A percentile compares a stretch with the other conserved stretches of the same genome.
Conservation (phyloP, 306 rosid species). For the Myrica gale region DNA sequence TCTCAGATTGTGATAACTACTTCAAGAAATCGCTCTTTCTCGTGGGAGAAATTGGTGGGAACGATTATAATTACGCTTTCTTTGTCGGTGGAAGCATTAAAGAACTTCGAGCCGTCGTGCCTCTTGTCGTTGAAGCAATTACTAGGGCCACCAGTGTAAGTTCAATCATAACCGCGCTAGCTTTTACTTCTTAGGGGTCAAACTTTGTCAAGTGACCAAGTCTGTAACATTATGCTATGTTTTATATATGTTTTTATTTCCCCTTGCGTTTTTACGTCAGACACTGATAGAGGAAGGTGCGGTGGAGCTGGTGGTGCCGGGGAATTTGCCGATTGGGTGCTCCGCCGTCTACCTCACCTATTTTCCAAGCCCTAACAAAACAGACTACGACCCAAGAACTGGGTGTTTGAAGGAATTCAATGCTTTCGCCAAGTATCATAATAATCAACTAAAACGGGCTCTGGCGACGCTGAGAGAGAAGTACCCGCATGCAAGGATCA, state of each 20-base stretch:
- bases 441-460: slow-evolving; percentile 44
- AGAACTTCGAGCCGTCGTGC: slow-evolving; percentile 44
- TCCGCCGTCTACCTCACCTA: slow-evolving; percentile 49
- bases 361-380: slow-evolving; percentile 34
- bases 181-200: neutral
- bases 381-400: slow-evolving; percentile 40
- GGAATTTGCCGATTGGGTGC: slow-evolving; percentile 70
- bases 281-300: slow-evolving; percentile 70
- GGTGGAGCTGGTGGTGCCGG: slow-evolving; percentile 59
- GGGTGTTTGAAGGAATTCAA: slow-evolving; percentile 65
- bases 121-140: slow-evolving; percentile 48
- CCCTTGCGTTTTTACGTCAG: slow-evolving; percentile 18
- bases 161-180: neutral
- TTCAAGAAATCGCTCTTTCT: slow-evolving; percentile 56
- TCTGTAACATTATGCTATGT: neutral
- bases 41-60: slow-evolving; percentile 83
- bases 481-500: slow-evolving; percentile 50
- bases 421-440: slow-evolving; percentile 48
- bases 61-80: slow-evolving; percentile 61
- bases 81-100: slow-evolving; percentile 40
- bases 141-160: slow-evolving; percentile 43
- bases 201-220: neutral
- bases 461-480: slow-evolving; percentile 34
- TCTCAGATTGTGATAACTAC: slow-evolving; percentile 55
- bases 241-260: no score